Base-by-base conservation (phyloP, 352 stramenopile species). In the Phytophthora chlamydospora region DNA sequence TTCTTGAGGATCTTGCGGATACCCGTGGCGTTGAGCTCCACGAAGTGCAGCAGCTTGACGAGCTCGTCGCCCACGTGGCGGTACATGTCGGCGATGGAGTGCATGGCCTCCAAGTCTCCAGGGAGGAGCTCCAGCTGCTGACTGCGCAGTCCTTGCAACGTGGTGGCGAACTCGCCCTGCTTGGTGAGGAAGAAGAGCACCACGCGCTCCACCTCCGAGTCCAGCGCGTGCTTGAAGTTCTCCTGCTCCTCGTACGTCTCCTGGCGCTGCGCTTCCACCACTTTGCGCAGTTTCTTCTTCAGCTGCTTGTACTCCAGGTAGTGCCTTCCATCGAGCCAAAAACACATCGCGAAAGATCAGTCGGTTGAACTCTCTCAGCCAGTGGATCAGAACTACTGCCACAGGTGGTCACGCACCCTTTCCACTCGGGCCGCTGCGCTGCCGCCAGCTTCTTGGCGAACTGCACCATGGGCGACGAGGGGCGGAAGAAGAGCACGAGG, bases 1-100 rank as follows among this genome's bases (percentile, higher is more conserved):
- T 96, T 96, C 59, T 96, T 96, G 42, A 93, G 79, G 66, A 96
- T 96, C 68, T 96, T 96, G 47, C 88, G 84, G 52, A 96, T 88
- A 17, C 85, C 86, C 29, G 85, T 95, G 14, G 85, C 83, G 61
- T 96, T 96, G 31, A 96, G 78, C 67, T 95, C 85, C 10, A 96
- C 80, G 49, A 91, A 96, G 49, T 93, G 73, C 53, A 96, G 78
- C 48, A 96, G 42, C 38, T 91, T 76, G 41, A 94, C 81, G 9
- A 96, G 66, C 6, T 94, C 82, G 42, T 96, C 88, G 29, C 88
- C 88, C n/a, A 91, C 75, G 13, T 70, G 59, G 45, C 87, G 76
- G 59, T 71, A 85, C 68, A 73, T 76, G 44, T 93, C 80, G 14
- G 74, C 71, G 34, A 95, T 80, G 11, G 66, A 61, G 51, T 90